These are phyloP conservation scores for Gossypium turneri DNA, from an alignment of 345 rosid genomes.

Conservation along the genomic window DNA sequence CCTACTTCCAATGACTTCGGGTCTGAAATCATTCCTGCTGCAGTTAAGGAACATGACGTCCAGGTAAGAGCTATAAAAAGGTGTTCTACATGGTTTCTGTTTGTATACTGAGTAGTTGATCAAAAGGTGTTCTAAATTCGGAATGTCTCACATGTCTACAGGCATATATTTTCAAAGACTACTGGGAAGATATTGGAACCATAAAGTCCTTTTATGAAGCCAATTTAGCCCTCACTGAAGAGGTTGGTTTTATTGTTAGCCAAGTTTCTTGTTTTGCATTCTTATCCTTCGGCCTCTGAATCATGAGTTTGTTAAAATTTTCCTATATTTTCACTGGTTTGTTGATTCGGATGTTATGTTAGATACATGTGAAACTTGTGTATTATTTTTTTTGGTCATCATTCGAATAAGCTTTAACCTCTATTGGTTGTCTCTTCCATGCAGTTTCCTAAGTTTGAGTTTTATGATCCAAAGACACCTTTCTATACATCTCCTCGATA, in stretches of 20 bases:
- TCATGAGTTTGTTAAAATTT: background rate
- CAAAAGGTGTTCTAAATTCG: background rate
- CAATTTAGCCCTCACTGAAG: constrained; percentile 84
- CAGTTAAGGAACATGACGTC: constrained; percentile 73
- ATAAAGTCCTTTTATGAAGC: constrained; percentile 87
- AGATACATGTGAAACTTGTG: background rate
- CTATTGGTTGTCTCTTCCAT: background rate
- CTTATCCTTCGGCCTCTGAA: background rate
- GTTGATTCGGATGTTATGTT: background rate
- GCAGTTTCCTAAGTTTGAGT: constrained; percentile 79
- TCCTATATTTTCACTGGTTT: background rate
- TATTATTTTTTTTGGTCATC: background rate
- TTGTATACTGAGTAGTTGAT: background rate
- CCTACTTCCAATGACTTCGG: constrained; percentile 91
- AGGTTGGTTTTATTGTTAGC: constrained; percentile 41
- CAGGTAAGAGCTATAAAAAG: constrained; percentile 39
- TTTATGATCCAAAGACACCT: constrained; percentile 84
- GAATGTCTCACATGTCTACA: constrained; percentile 23
- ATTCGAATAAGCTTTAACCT: background rate
- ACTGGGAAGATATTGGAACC: constrained; percentile 98
- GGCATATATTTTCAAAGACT: constrained; percentile 82
- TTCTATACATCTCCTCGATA: constrained; percentile 91
- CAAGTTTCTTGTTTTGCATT: background rate
- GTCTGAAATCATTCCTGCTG: constrained; percentile 89
- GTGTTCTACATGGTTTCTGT: background rate